Conservation (phyloP, 2,329 filamentous ascomycete genomes). For the Dothiorella sarmentorum region DNA sequence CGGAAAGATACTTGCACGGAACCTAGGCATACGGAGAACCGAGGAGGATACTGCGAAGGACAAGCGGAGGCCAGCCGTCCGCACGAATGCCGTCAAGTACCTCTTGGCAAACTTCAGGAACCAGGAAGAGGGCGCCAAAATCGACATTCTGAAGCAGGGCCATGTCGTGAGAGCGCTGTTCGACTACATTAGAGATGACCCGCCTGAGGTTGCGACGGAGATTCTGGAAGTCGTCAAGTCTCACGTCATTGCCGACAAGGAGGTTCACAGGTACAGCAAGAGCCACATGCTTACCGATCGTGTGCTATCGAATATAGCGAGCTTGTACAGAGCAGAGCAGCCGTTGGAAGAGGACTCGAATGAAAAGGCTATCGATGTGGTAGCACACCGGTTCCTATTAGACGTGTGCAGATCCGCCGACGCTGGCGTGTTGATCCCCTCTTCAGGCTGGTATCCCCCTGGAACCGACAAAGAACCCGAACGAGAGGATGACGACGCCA, state of each 20-base stretch:
- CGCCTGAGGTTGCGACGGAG: slow-evolving; percentile 70
- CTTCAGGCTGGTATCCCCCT: slow-evolving; percentile 81
- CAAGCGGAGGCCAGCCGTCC: slow-evolving; percentile 68
- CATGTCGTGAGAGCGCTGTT: slow-evolving; percentile 68
- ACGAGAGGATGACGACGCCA: slow-evolving; percentile 38
- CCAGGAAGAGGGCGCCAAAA: slow-evolving; percentile 72
- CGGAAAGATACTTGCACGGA: slow-evolving; percentile 69
- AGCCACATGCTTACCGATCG: slow-evolving; percentile 71
- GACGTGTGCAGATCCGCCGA: slow-evolving; percentile 69
- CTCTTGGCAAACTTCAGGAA: slow-evolving; percentile 75
- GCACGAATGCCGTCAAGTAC: slow-evolving; percentile 79
- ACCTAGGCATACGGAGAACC: slow-evolving; percentile 66
- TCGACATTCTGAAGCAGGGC: slow-evolving; percentile 74
- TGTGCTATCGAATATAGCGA: slow-evolving; percentile 63
- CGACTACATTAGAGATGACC: slow-evolving; percentile 73
- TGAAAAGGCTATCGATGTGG: slow-evolving; percentile 60
- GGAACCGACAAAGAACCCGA: slow-evolving; percentile 57
- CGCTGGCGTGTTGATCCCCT: slow-evolving; percentile 71
- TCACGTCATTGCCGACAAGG: slow-evolving; percentile 70
- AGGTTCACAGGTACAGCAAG: slow-evolving; percentile 70
- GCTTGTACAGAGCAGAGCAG: slow-evolving; percentile 40
- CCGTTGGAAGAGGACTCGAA: slow-evolving; percentile 43
- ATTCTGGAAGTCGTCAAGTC: slow-evolving; percentile 68
- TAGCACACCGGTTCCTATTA: slow-evolving; percentile 72
- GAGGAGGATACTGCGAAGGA: slow-evolving; percentile 59